Evolutionary conservation across 805 yeast species (phyloP).

Genomic region (Candida loeiensis): DNA sequence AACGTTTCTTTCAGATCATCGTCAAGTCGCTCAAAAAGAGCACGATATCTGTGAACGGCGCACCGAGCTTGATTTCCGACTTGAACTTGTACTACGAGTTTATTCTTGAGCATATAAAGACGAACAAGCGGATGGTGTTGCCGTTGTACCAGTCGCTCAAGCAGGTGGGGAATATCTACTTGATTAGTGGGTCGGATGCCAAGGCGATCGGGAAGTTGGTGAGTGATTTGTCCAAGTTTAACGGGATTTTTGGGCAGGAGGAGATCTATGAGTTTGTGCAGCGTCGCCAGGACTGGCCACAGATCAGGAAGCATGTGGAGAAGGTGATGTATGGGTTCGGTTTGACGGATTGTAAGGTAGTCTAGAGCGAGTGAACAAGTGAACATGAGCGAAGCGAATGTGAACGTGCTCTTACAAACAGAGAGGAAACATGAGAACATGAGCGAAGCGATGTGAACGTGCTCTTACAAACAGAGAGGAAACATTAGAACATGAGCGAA

Average conservation of each 20-base stretch:
- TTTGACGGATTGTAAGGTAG: conserved; percentile 66
- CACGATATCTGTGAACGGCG: conserved; percentile 75
- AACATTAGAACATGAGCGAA: too few species aligned
- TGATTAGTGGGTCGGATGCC: conserved; percentile 69
- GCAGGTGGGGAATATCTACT: conserved; percentile 77
- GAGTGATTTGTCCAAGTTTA: conserved; percentile 78
- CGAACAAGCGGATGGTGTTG: conserved; percentile 63
- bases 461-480: too few species aligned
- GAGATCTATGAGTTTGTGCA: conserved; percentile 92
- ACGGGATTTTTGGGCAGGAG: conserved; percentile 87
- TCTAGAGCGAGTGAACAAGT: conserved; percentile 23
- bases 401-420: too few species aligned
- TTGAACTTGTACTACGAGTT: conserved; percentile 76
- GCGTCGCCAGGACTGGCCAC: conserved; percentile 81
- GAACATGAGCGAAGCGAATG: too few species aligned
- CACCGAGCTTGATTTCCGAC: conserved; percentile 77
- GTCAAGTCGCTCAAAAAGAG: conserved; percentile 73
- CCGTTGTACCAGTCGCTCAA: conserved; percentile 79
- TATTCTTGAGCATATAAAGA: conserved; percentile 43
- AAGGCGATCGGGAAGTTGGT: conserved; percentile 81
- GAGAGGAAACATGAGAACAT: too few species aligned
- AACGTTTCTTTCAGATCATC: conserved; percentile 71
- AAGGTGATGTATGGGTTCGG: conserved; percentile 93
- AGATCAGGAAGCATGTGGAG: conserved; percentile 76
- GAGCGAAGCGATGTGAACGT: too few species aligned